Conservation (phyloP, 495 filamentous ascomycete genomes). For the Delitschia confertaspora region DNA sequence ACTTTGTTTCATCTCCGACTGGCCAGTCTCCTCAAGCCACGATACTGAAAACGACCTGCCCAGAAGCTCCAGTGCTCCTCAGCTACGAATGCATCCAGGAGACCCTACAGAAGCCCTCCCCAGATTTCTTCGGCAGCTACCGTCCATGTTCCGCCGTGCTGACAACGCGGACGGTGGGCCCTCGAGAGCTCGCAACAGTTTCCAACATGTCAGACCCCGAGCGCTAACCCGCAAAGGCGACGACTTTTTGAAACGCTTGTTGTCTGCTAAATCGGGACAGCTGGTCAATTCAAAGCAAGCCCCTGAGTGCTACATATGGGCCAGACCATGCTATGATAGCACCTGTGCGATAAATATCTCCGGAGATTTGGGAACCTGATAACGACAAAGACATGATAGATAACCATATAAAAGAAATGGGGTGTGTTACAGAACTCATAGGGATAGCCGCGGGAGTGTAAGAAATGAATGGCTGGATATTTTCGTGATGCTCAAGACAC, state of each 20-base stretch:
- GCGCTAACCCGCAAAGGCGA: constrained; percentile 1
- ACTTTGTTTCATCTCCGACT: constrained; percentile 29
- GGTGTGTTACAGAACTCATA: too few relatives aligned
- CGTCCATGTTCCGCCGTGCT: constrained; percentile 18
- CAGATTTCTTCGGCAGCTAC: constrained; percentile 21
- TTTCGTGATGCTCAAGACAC: too few relatives aligned
- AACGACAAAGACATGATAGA: too few relatives aligned
- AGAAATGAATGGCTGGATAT: too few relatives aligned
- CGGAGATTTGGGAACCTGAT: constrained; percentile 1
- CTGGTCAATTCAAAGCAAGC: constrained; percentile 25
- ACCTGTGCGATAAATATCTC: background rate
- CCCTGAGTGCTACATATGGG: constrained; percentile 16
- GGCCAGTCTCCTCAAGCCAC: constrained; percentile 19
- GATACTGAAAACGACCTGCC: constrained; percentile 12
- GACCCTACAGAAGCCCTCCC: constrained; percentile 19
- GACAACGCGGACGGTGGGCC: constrained; percentile 4
- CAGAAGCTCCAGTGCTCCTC: background rate
- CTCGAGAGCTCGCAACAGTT: too few relatives aligned
- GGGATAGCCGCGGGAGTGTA: too few relatives aligned
- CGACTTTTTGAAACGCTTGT: constrained; percentile 15
- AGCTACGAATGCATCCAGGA: background rate
- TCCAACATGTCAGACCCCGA: constrained; percentile 7
- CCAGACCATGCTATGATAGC: too few relatives aligned
- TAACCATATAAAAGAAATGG: too few relatives aligned
- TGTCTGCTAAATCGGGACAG: constrained; percentile 14